phyloP scores from a whole-genome alignment of 75 land plant genomes.

The Sequoiadendron giganteum region DNA sequence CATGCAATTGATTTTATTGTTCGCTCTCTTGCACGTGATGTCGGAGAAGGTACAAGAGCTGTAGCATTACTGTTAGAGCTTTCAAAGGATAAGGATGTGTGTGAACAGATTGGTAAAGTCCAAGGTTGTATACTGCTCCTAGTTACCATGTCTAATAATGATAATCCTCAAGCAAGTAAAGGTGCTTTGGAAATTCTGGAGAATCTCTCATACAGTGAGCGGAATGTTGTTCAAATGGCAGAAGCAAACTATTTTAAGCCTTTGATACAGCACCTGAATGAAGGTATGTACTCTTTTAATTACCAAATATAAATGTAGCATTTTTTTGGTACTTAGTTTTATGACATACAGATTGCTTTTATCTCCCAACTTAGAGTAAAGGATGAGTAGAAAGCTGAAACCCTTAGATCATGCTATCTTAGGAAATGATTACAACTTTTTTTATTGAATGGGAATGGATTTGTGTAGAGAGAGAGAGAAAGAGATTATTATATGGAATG shows the following conservation, averaged over 20 bases:
- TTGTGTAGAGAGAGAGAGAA: background rate
- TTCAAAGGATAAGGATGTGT: slow-evolving; percentile 33
- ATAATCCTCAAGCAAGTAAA: slow-evolving; percentile 47
- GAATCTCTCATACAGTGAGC: slow-evolving; percentile 53
- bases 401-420: background rate
- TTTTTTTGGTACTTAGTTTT: background rate
- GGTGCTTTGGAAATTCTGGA: slow-evolving; percentile 48
- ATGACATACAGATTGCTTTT: background rate
- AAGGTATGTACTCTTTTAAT: slow-evolving; percentile 35
- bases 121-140: slow-evolving; percentile 75
- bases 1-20: slow-evolving; percentile 49
- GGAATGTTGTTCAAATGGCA: slow-evolving; percentile 71
- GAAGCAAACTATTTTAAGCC: slow-evolving; percentile 76
- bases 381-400: background rate
- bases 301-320: background rate
- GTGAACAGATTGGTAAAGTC: slow-evolving; percentile 53
- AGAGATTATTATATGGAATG: too few relatives aligned
- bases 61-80: slow-evolving; percentile 69
- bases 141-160: slow-evolving; percentile 59
- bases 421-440: background rate
- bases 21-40: slow-evolving; percentile 53
- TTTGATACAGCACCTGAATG: slow-evolving; percentile 36
- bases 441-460: background rate
- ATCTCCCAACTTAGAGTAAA: background rate
- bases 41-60: slow-evolving; percentile 58